Base-by-base conservation (phyloP, 129 eudicot genomes). In the Centrapalus pauciflorus region DNA sequence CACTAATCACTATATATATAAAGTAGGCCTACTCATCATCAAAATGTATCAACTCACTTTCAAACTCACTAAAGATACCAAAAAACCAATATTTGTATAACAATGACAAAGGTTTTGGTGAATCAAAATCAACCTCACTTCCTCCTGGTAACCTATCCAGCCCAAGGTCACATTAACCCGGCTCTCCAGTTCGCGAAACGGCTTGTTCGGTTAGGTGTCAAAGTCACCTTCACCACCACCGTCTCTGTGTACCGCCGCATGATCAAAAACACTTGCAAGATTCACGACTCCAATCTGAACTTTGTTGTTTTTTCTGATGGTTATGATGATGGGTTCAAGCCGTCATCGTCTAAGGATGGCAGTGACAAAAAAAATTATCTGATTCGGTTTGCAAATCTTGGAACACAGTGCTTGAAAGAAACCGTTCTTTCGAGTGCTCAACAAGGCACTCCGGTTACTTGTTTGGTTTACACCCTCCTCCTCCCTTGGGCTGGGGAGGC, bases 161-260 rank as follows among this genome's bases (percentile, higher is more conserved):
- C 65, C 32, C 90, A 80, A 56, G 90, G 86, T 24, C 86, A 80
- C 68, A 77, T 80, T 3, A 84, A 84, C 30, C 86, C 85, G 0
- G 12, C 77, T 3, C 66, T 84, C 56, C 79, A 77, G 54, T 74
- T 84, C 37, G 79, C 83, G 5, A 84, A 80, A 60, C 65, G 74
- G 4, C 81, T 85, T 16, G 1, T 70, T 27, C 55, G n/a, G 17
- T 29, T 73, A 58, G 85, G 88, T 1, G 62, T 74, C 20, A 38
- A 79, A 7, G 88, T 85, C 65, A 85, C 88, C 61, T 76, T 82
- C 23, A 26, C 77, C 77, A 85, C 81, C 32, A 55, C 69, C 54
- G 0, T 71, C 20, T 79, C 69, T 0, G 84, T 79, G 14, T 48
- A 20, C 38, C 68, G 43, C 5, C 72, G 68, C 60, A 84, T 88